Conservation (phyloP, 805 yeast species). For the Candida corydali region DNA sequence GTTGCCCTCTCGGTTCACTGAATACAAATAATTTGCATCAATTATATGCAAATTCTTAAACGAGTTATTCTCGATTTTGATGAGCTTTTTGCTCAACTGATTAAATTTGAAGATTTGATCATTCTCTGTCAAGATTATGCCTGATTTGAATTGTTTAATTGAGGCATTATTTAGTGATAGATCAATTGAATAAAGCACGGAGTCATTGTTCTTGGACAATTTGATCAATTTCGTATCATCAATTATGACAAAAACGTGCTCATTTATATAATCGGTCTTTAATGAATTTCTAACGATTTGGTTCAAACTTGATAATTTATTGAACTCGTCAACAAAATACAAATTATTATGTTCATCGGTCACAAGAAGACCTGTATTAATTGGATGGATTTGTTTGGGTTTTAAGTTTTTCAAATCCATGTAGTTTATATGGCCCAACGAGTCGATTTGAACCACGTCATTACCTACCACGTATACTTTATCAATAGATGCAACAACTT, state of each 20-base stretch:
- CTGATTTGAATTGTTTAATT: constrained; percentile 10
- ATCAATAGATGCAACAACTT: background rate
- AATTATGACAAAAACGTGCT: constrained; percentile 3
- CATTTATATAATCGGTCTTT: constrained; percentile 4
- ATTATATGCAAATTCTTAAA: constrained; percentile 7
- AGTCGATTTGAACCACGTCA: constrained; percentile 7
- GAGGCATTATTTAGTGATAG: background rate
- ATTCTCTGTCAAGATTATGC: constrained; percentile 10
- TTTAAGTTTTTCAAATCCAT: constrained; percentile 2
- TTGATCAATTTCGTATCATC: constrained; percentile 6
- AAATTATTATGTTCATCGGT: constrained; percentile 2
- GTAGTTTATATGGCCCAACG: constrained; percentile 2
- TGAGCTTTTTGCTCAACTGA: constrained; percentile 3
- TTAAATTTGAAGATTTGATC: constrained; percentile 10
- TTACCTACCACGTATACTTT: constrained; percentile 3
- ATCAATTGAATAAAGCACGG: constrained; percentile 12
- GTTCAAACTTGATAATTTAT: background rate
- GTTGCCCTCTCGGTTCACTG: constrained; percentile 2
- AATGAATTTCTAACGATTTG: background rate
- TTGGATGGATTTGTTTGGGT: background rate
- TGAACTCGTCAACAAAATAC: background rate
- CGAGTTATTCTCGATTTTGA: constrained; percentile 7
- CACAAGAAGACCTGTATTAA: constrained; percentile 1
- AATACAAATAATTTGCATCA: constrained; percentile 6
- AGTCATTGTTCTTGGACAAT: constrained; percentile 1